Evolutionary conservation across 2,329 filamentous ascomycete genomes (phyloP).

Genomic region (Aspergillus piperis): DNA sequence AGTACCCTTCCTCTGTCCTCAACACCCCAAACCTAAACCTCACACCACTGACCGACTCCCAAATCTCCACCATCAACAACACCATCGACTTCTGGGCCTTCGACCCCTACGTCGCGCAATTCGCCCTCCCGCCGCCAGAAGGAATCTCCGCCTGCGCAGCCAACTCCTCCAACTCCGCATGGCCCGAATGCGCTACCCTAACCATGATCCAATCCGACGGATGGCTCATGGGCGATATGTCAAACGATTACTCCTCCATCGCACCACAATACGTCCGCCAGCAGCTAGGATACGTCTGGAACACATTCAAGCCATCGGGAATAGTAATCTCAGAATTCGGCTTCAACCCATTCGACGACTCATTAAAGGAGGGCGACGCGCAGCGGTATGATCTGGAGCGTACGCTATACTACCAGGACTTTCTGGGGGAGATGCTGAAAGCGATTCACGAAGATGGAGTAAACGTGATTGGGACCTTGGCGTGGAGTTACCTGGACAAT

Average conservation of each 20-base stretch:
- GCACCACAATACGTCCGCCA: slow-evolving; percentile 49
- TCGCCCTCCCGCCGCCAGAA: slow-evolving; percentile 51
- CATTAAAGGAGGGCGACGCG: slow-evolving; percentile 47
- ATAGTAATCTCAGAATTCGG: slow-evolving; percentile 58
- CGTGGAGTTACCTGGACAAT: slow-evolving; percentile 57
- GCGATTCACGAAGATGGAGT: slow-evolving; percentile 60
- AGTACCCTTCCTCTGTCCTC: slow-evolving; percentile 48
- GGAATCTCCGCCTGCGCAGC: slow-evolving; percentile 53
- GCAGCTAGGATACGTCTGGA: slow-evolving; percentile 62
- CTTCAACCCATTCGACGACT: slow-evolving; percentile 54
- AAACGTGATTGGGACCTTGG: slow-evolving; percentile 55
- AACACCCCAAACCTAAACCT: slow-evolving; percentile 46
- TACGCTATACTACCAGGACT: slow-evolving; percentile 57
- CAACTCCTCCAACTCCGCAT: slow-evolving; percentile 47
- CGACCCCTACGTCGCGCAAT: slow-evolving; percentile 60
- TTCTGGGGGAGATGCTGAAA: slow-evolving; percentile 57
- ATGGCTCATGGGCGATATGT: slow-evolving; percentile 62
- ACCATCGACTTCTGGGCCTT: slow-evolving; percentile 60
- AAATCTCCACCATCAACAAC: slow-evolving; percentile 53
- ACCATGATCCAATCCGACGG: slow-evolving; percentile 51
- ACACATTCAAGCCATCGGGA: slow-evolving; percentile 54
- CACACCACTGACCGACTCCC: slow-evolving; percentile 47
- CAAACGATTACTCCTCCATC: slow-evolving; percentile 59
- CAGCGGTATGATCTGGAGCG: slow-evolving; percentile 58
- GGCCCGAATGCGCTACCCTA: slow-evolving; percentile 57